These are phyloP conservation scores for Elsinoe fawcettii DNA, from an alignment of 2,329 filamentous ascomycete species.

Conservation along the genomic window DNA sequence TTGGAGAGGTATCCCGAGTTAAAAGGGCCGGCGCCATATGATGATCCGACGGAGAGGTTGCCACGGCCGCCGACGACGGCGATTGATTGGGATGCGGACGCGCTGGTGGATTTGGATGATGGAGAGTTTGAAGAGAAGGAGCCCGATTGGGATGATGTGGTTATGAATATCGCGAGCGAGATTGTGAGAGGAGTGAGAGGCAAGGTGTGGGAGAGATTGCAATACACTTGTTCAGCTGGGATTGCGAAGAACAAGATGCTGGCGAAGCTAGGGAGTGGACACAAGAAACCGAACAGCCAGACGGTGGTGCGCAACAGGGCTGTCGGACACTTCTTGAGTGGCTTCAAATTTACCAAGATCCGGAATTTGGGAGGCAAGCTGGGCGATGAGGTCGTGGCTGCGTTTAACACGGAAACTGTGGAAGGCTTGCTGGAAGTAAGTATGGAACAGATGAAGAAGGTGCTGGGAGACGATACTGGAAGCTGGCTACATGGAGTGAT, in stretches of 20 bases:
- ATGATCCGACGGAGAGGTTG: slow-evolving; percentile 62
- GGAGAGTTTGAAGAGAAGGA: slow-evolving; percentile 66
- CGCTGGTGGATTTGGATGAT: slow-evolving; percentile 69
- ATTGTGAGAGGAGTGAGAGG: slow-evolving; percentile 71
- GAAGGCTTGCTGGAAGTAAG: slow-evolving; percentile 65
- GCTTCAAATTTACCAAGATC: slow-evolving; percentile 91
- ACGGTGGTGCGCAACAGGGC: slow-evolving; percentile 88
- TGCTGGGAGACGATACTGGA: slow-evolving; percentile 75
- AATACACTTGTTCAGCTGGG: slow-evolving; percentile 88
- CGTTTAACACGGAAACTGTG: slow-evolving; percentile 73
- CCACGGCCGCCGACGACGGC: slow-evolving; percentile 66
- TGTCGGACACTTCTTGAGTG: slow-evolving; percentile 65
- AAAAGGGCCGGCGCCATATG: slow-evolving; percentile 57
- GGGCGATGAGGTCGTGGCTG: slow-evolving; percentile 74
- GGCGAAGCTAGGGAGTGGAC: slow-evolving; percentile 82
- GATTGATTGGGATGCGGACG: slow-evolving; percentile 76
- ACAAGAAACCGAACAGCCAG: slow-evolving; percentile 91
- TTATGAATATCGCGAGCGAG: slow-evolving; percentile 76
- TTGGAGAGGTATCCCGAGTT: slow-evolving; percentile 72
- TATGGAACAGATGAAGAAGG: slow-evolving; percentile 66
- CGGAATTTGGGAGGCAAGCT: slow-evolving; percentile 91
- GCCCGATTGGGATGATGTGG: slow-evolving; percentile 94
- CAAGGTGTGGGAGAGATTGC: slow-evolving; percentile 59
- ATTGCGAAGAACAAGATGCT: slow-evolving; percentile 90
- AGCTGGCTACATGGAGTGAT: slow-evolving; percentile 79